Percentiles rank a stretch among this genome's conserved stretches.
phyloP scores from a whole-genome alignment of 306 rosid species.

The Pachyrhizus erosus region DNA sequence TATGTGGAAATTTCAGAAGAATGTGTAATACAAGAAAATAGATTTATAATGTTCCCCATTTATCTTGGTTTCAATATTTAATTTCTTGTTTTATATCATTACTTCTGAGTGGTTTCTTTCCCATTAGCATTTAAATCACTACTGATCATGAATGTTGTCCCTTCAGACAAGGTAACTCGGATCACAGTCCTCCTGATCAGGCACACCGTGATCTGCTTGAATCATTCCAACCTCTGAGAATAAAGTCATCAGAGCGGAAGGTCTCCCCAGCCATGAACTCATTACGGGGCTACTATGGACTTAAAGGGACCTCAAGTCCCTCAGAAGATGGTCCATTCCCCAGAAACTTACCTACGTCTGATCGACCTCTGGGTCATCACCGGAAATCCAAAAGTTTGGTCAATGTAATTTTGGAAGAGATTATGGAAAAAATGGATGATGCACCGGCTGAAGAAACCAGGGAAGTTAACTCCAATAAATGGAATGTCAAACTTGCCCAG shows the following conservation, averaged over 20 bases:
- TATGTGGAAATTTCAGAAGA: constrained; percentile 21
- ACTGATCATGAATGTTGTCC: constrained; percentile 28
- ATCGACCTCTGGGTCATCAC: constrained; percentile 46
- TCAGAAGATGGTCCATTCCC: constrained; percentile 51
- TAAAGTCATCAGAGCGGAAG: constrained; percentile 53
- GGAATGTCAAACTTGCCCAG: constrained; percentile 59
- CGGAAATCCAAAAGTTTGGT: constrained; percentile 73
- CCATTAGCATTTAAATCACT: constrained; percentile 16
- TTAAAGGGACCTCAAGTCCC: constrained; percentile 49
- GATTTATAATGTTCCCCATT: not conserved
- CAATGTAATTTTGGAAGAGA: constrained; percentile 62
- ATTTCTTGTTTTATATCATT: not conserved
- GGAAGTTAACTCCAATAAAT: constrained; percentile 52
- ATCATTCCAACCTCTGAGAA: constrained; percentile 65
- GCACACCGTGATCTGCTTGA: constrained; percentile 56
- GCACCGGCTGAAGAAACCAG: constrained; percentile 35
- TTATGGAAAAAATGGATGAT: constrained; percentile 45
- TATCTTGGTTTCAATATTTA: not conserved
- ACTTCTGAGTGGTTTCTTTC: constrained; percentile 26
- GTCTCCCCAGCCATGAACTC: constrained; percentile 78
- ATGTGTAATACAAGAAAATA: constrained; percentile 2
- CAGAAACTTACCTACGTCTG: constrained; percentile 31
- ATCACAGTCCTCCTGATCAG: constrained; percentile 43
- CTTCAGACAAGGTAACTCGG: constrained; percentile 55
- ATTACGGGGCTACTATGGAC: constrained; percentile 83